Conservation (phyloP, 2,329 filamentous ascomycete genomes). For the Fonsecaea monophora region DNA sequence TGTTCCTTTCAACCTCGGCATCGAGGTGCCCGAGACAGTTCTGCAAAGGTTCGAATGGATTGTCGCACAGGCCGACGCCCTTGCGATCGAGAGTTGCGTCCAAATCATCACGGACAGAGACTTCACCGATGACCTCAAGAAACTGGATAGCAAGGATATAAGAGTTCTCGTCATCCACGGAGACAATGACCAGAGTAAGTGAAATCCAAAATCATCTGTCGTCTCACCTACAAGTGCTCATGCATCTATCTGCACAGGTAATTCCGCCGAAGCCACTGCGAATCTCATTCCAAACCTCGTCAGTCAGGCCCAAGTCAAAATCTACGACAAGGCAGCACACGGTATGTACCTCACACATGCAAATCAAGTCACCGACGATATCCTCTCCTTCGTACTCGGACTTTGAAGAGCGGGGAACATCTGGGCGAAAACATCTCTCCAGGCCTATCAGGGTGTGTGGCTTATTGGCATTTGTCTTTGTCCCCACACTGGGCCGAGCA, state of each 20-base stretch:
- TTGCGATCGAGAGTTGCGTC: constrained; percentile 43
- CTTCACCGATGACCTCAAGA: constrained; percentile 40
- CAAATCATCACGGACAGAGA: constrained; percentile 41
- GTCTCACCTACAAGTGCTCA: neutral
- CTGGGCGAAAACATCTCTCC: neutral
- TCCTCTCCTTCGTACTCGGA: constrained; percentile 34
- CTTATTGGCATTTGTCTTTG: neutral
- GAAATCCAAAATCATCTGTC: neutral
- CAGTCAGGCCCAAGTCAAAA: constrained; percentile 40
- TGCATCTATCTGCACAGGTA: constrained; percentile 28
- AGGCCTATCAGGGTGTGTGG: neutral
- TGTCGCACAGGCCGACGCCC: constrained; percentile 41
- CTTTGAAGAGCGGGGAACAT: constrained; percentile 2
- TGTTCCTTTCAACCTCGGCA: constrained; percentile 35
- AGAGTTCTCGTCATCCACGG: constrained; percentile 43
- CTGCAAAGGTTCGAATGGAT: constrained; percentile 39
- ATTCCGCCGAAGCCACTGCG: constrained; percentile 39
- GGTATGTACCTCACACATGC: constrained; percentile 39
- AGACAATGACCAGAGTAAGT: constrained; percentile 40
- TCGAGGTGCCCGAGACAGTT: constrained; percentile 34
- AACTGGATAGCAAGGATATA: constrained; percentile 32
- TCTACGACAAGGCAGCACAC: constrained; percentile 43
- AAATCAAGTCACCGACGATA: constrained; percentile 35
- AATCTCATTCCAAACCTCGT: constrained; percentile 40
- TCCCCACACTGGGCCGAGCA: neutral